These are phyloP conservation scores for Populus hybrid DNA, from an alignment of 441 rosid genomes.

Conservation along the genomic window DNA sequence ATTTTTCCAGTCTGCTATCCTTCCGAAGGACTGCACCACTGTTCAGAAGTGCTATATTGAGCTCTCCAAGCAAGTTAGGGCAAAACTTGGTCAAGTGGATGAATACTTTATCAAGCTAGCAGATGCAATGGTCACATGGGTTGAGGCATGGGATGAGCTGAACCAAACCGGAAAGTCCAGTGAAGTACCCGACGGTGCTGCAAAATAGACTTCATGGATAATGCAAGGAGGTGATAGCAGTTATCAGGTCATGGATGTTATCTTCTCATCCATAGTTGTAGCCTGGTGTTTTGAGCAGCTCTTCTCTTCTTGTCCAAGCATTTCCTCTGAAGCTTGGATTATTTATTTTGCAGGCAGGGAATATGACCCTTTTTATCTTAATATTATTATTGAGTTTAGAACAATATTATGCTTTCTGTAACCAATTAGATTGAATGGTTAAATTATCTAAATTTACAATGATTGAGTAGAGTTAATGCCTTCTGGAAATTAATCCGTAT, in stretches of 20 bases:
- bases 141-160: slow-evolving; percentile 90
- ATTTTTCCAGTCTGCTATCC: slow-evolving; percentile 68
- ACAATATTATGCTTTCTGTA: slow-evolving; percentile 20
- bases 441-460: slow-evolving; percentile 9
- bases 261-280: slow-evolving; percentile 6
- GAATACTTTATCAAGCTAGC: slow-evolving; percentile 79
- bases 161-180: slow-evolving; percentile 45
- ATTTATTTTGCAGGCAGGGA: slow-evolving; percentile 22
- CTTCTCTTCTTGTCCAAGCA: slow-evolving; percentile 10
- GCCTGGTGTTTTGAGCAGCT: slow-evolving; percentile 6
- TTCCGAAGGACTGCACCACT: slow-evolving; percentile 68
- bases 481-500: not conserved
- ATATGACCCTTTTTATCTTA: slow-evolving; percentile 9
- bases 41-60: slow-evolving; percentile 81
- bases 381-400: slow-evolving; percentile 20
- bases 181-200: slow-evolving; percentile 29
- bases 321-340: slow-evolving; percentile 19
- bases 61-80: slow-evolving; percentile 71
- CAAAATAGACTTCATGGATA: slow-evolving; percentile 26
- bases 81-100: slow-evolving; percentile 59
- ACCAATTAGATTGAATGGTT: slow-evolving; percentile 8
- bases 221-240: not conserved
- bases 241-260: not conserved
- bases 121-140: slow-evolving; percentile 89
- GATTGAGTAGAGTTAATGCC: slow-evolving; percentile 4